phyloP scores from a whole-genome alignment of 306 rosid species.

The Delonix regia region DNA sequence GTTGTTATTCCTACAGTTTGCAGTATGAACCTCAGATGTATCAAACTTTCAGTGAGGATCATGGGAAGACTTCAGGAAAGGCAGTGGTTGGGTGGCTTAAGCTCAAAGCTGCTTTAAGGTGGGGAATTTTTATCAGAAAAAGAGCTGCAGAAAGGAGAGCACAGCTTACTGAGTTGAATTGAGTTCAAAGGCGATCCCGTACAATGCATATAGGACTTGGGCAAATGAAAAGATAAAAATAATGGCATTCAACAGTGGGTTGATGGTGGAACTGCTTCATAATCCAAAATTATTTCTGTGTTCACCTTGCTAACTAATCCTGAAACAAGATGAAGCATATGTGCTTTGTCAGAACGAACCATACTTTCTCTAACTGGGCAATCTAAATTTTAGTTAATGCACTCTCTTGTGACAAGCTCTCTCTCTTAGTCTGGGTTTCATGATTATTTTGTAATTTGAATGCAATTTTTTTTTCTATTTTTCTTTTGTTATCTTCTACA shows the following conservation, averaged over 20 bases:
- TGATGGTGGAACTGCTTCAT: constrained; percentile 22
- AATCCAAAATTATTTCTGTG: background rate
- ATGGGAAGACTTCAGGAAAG: constrained; percentile 61
- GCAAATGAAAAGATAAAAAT: background rate
- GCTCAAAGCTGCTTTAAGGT: constrained; percentile 88
- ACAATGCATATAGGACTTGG: constrained; percentile 13
- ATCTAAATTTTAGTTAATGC: constrained; percentile 15
- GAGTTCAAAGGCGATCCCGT: constrained; percentile 34
- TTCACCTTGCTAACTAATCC: constrained; percentile 1
- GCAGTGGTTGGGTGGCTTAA: constrained; percentile 94
- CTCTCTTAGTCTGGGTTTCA: constrained; percentile 17
- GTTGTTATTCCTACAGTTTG: constrained; percentile 55
- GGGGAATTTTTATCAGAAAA: constrained; percentile 86
- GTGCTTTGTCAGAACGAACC: constrained; percentile 13
- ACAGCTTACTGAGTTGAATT: constrained; percentile 75
- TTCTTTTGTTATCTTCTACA: constrained; percentile 24
- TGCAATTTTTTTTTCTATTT: constrained; percentile 17
- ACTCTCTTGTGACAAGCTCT: constrained; percentile 29
- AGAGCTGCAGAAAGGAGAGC: constrained; percentile 87
- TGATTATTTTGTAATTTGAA: constrained; percentile 36
- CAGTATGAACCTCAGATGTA: constrained; percentile 64
- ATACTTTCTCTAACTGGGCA: background rate
- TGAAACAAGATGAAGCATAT: background rate
- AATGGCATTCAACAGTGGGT: constrained; percentile 17
- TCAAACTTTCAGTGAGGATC: constrained; percentile 49